Evolutionary conservation across 2,329 filamentous ascomycete genomes (phyloP).

Genomic region (Talaromyces piceae): DNA sequence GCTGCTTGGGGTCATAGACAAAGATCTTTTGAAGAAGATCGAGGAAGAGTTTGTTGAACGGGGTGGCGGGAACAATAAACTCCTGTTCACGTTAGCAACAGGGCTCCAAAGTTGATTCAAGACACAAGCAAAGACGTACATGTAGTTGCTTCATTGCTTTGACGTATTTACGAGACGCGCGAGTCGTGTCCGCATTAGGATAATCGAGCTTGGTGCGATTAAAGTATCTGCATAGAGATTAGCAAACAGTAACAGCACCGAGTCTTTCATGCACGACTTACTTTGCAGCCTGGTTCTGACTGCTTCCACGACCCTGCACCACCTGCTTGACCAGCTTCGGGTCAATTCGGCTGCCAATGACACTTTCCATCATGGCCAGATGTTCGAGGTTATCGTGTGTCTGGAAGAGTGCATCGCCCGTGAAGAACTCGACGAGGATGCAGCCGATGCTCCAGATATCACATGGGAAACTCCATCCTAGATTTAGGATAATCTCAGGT

Average conservation of each 20-base stretch:
- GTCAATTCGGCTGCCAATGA: constrained; percentile 51
- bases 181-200: constrained; percentile 55
- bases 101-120: background rate
- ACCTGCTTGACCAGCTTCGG: constrained; percentile 48
- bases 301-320: constrained; percentile 40
- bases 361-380: constrained; percentile 62
- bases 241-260: constrained; percentile 16
- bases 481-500: constrained; percentile 60
- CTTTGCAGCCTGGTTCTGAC: constrained; percentile 49
- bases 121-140: too few relatives aligned
- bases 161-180: constrained; percentile 59
- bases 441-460: constrained; percentile 65
- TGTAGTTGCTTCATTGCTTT: constrained; percentile 59
- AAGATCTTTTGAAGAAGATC: constrained; percentile 58
- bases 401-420: constrained; percentile 60
- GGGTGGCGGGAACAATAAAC: constrained; percentile 52
- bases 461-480: constrained; percentile 61
- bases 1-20: constrained; percentile 58
- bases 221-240: constrained; percentile 45
- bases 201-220: constrained; percentile 53
- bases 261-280: constrained; percentile 32
- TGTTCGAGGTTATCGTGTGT: constrained; percentile 63
- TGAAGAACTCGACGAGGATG: constrained; percentile 62
- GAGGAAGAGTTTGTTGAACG: constrained; percentile 57
- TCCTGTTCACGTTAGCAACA: constrained; percentile 36